Conservation (phyloP, 2,329 filamentous ascomycete species). For the Diaporthe humulicola region DNA sequence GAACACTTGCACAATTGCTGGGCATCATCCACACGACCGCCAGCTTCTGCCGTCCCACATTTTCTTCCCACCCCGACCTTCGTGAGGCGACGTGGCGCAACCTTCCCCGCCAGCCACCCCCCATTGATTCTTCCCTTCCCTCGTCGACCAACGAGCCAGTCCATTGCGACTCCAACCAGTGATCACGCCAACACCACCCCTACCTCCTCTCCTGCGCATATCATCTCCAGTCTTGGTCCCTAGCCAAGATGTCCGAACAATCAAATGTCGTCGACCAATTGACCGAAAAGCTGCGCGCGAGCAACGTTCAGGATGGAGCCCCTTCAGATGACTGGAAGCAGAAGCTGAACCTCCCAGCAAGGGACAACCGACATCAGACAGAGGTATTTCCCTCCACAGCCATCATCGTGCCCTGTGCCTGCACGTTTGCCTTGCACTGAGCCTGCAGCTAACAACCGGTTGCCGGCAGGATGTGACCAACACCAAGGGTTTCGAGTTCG, state of each 20-base stretch:
- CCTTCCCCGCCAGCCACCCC: slow-evolving; percentile 29
- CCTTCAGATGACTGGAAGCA: slow-evolving; percentile 75
- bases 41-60: slow-evolving; percentile 19
- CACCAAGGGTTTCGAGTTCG: slow-evolving; percentile 97
- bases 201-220: slow-evolving; percentile 1
- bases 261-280: slow-evolving; percentile 37
- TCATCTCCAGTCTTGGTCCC: slow-evolving; percentile 23
- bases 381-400: slow-evolving; percentile 66
- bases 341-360: slow-evolving; percentile 77
- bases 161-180: slow-evolving; percentile 3
- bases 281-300: slow-evolving; percentile 39
- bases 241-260: slow-evolving; percentile 36
- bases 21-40: neutral
- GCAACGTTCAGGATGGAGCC: slow-evolving; percentile 33
- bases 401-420: neutral
- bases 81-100: slow-evolving; percentile 33
- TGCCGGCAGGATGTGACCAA: slow-evolving; percentile 90
- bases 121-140: neutral
- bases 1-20: neutral
- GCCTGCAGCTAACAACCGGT: slow-evolving; percentile 9
- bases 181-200: neutral
- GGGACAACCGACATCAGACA: slow-evolving; percentile 84
- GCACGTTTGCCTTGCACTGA: neutral
- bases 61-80: neutral
- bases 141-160: slow-evolving; percentile 21